A percentile compares a stretch with the other conserved stretches of the same genome.
Evolutionary conservation across 139 green algal species (phyloP).

Genomic region (Tetradesmus lagerheimii): DNA sequence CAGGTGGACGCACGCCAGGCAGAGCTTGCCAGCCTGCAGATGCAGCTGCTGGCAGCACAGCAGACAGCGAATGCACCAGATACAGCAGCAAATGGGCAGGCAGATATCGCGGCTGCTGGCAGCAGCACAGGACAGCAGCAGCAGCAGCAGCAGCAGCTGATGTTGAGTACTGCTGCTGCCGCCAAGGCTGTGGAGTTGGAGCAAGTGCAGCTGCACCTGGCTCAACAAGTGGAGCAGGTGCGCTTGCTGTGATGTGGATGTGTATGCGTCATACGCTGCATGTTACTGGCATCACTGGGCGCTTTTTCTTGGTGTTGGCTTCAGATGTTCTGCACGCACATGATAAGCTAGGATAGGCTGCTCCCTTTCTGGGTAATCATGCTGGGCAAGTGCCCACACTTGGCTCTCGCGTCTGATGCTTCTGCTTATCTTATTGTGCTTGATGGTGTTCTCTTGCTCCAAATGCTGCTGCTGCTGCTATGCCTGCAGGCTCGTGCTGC

Average conservation of each 20-base stretch:
- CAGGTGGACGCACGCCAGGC: not conserved
- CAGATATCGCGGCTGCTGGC: not conserved
- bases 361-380: no score
- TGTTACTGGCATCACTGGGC: no score
- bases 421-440: no score
- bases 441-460: no score
- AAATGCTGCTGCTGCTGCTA: not conserved
- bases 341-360: no score
- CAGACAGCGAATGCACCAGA: not conserved
- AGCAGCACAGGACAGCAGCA: not conserved
- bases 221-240: not conserved
- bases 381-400: no score
- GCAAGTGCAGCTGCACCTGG: not conserved
- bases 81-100: not conserved
- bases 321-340: no score
- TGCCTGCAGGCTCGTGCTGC: not conserved
- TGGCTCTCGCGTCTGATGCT: no score
- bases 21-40: slow-evolving; percentile 31
- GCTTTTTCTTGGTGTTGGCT: no score
- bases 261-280: no score
- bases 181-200: not conserved
- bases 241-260: no score
- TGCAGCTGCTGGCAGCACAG: slow-evolving; percentile 23
- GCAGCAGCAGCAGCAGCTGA: not conserved
- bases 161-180: slow-evolving; percentile 2